Base-by-base conservation (phyloP, 2,329 filamentous ascomycete genomes). In the Penicillium sclerotigenum region DNA sequence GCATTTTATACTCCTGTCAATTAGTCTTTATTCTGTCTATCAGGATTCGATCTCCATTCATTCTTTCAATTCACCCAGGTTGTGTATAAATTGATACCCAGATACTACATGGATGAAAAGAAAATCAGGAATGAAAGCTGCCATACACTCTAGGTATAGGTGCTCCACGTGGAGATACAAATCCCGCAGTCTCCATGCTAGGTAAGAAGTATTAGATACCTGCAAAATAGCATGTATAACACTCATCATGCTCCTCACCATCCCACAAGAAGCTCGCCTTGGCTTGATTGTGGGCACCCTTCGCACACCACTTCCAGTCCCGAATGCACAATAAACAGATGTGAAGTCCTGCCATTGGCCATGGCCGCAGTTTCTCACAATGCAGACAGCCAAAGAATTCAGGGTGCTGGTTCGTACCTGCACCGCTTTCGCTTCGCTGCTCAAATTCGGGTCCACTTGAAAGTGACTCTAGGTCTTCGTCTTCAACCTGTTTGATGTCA, bases 261-360 rank as follows among this genome's bases (percentile, higher is more conserved):
- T 26, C 10, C 48, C 48, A 51, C 20, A 51, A 13, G 20, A 51
- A 51, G 22, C 5, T 42, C 13, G n/a, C 38, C 20, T 43, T 51
- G 3, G 48, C 28, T 34, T 31, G 38, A 16, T 51, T 43, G 20
- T 51, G 37, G 9, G 29, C 40, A 3, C 48, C 28, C 16, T 51
- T 43, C 29, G 7, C 38, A 18, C 48, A 51, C 48, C 48, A 34
- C 28, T 51, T 51, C 48, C 48, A 51, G 14, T 43, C 37, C 16
- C 48, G 37, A 34, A 51, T 42, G n/a, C 48, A 51, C 7, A 34
- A 10, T 29, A 51, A 43, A 26, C 48, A 51, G 16, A 45, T 43
- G 4, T 42, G 29, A 11, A 51, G 20, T 13, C 38, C 48, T 7
- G 28, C 37, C 29, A 51, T 18, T 20, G 38, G 38, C 37, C 28